Evolutionary conservation across 257 asterid species (phyloP).

Genomic region (Oldenlandia corymbosa): DNA sequence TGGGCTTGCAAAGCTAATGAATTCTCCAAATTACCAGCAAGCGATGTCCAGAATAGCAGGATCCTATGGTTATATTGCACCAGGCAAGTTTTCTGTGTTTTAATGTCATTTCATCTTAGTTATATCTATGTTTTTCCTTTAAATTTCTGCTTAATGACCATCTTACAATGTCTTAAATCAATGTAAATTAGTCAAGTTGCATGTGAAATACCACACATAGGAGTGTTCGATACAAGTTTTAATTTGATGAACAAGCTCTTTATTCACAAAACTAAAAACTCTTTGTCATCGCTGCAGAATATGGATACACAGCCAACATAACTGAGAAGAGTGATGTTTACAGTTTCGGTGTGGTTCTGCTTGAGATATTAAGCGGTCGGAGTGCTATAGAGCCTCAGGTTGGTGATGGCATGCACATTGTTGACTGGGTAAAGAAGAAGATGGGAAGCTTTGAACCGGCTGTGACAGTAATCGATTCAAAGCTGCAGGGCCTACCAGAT

Average conservation of each 20-base stretch:
- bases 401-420: constrained; percentile 84
- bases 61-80: constrained; percentile 89
- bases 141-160: neutral
- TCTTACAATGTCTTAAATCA: no score
- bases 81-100: constrained; percentile 53
- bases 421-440: constrained; percentile 93
- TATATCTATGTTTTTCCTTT: neutral
- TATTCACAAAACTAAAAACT: neutral
- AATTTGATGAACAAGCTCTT: neutral
- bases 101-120: neutral
- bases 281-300: constrained; percentile 44
- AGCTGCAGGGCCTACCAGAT: constrained; percentile 79
- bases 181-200: no score
- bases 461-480: constrained; percentile 54
- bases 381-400: constrained; percentile 75
- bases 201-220: neutral
- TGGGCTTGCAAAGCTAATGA: constrained; percentile 94
- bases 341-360: constrained; percentile 85
- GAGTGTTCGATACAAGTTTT: neutral
- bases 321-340: constrained; percentile 95
- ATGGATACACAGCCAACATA: constrained; percentile 76
- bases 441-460: constrained; percentile 98
- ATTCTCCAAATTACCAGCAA: constrained; percentile 76
- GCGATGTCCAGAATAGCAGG: constrained; percentile 90
- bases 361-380: constrained; percentile 78